These are phyloP conservation scores for Excoecaria cochinchinensis DNA, from an alignment of 345 rosid genomes.

Conservation along the genomic window DNA sequence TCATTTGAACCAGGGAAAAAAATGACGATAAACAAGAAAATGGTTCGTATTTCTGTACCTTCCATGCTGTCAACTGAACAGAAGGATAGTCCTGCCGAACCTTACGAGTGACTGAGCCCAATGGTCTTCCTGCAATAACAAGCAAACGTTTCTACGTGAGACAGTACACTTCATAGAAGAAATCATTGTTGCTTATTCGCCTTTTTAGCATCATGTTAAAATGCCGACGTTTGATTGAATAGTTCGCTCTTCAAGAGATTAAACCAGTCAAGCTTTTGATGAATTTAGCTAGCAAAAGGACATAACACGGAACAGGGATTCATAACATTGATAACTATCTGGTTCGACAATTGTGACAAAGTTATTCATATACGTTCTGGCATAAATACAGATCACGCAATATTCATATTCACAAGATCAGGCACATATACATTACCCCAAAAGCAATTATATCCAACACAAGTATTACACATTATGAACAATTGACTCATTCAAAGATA, in stretches of 20 bases:
- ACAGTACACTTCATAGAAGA: not conserved
- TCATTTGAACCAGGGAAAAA: not conserved
- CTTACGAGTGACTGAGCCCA: conserved; percentile 64
- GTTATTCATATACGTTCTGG: not conserved
- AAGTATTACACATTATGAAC: not conserved
- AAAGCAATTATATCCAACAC: not conserved
- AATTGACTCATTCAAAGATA: not conserved
- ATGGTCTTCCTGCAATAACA: conserved; percentile 64
- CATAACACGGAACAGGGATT: too few relatives aligned
- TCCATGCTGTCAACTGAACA: conserved; percentile 85
- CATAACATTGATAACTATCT: not conserved
- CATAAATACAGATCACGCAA: not conserved
- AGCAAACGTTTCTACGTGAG: not conserved
- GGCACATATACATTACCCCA: not conserved
- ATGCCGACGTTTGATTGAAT: not conserved
- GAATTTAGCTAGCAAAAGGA: not conserved
- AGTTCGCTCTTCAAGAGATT: not conserved
- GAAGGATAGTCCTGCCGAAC: conserved; percentile 62
- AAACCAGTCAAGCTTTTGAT: conserved; percentile 2
- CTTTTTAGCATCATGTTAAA: not conserved
- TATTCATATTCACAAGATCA: not conserved
- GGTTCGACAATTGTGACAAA: not conserved
- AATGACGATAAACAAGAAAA: not conserved
- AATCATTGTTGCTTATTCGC: not conserved
- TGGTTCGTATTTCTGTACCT: conserved; percentile 38